Conservation (phyloP, 257 asterid species). For the Voacanga thouarsii region DNA sequence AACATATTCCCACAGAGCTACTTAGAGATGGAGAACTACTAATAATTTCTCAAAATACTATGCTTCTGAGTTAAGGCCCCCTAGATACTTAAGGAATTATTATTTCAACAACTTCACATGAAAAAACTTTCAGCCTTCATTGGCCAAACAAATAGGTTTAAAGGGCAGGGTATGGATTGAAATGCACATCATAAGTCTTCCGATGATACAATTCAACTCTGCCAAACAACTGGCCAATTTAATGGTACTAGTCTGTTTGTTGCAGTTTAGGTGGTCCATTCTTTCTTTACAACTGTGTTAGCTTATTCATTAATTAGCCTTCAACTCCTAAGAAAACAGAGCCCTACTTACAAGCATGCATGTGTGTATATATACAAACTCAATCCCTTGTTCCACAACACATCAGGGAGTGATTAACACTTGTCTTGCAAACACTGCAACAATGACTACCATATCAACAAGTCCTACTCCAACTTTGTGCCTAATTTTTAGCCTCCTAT, state of each 20-base stretch:
- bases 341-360: not conserved
- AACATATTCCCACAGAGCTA: not conserved
- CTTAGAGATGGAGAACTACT: not conserved
- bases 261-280: conserved; percentile 4
- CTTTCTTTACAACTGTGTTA: conserved; percentile 28
- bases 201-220: not conserved
- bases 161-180: too few species aligned
- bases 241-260: conserved; percentile 3
- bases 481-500: conserved; percentile 17
- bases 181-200: not conserved
- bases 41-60: not conserved
- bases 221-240: conserved; percentile 14
- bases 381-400: not conserved
- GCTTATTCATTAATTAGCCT: conserved; percentile 18
- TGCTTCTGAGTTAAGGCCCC: too few species aligned
- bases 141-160: not conserved
- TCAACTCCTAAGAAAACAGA: not conserved
- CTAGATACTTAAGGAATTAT: not conserved
- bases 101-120: not conserved
- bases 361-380: conserved; percentile 2
- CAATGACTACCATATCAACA: conserved; percentile 11
- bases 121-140: not conserved
- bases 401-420: not conserved
- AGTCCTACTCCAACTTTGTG: not conserved
- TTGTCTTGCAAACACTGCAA: conserved; percentile 2